Conservation (phyloP, 371 early-diverging fungal species). For the Modicella reniformis region DNA sequence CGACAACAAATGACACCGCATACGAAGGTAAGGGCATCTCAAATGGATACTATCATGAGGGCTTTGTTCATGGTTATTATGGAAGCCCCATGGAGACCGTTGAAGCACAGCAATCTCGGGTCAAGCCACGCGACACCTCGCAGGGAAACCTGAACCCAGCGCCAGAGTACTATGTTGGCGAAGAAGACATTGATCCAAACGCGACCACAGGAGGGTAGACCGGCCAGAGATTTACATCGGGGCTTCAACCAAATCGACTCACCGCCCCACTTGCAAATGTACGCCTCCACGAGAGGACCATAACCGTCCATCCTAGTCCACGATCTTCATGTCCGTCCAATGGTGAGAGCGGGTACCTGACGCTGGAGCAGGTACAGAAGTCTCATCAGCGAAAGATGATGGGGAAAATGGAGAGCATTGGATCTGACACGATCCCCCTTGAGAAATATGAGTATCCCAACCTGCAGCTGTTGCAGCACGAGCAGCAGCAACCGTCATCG, state of each 20-base stretch:
- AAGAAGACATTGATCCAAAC: constrained; percentile 42
- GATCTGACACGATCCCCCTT: constrained; percentile 17
- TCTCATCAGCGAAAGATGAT: constrained; percentile 44
- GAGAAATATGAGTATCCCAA: not conserved
- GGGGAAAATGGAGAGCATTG: constrained; percentile 45
- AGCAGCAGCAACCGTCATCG: constrained; percentile 1
- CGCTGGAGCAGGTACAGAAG: constrained; percentile 41
- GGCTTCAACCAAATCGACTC: not conserved
- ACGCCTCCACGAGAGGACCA: not conserved
- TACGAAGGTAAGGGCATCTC: too few species aligned
- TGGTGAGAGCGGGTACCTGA: constrained; percentile 25
- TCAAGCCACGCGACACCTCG: constrained; percentile 6
- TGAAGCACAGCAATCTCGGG: constrained; percentile 23
- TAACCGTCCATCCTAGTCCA: constrained; percentile 8
- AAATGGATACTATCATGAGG: constrained; percentile 14
- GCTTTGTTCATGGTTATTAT: constrained; percentile 28
- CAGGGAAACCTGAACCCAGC: constrained; percentile 37
- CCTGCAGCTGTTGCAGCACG: not conserved
- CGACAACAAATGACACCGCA: too few species aligned
- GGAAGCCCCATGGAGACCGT: constrained; percentile 11
- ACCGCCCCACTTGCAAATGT: not conserved
- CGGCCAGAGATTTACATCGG: constrained; percentile 21
- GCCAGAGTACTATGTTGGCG: constrained; percentile 47
- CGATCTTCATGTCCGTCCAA: constrained; percentile 36
- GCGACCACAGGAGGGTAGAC: constrained; percentile 37